A percentile compares a stretch with the other conserved stretches of the same genome.
phyloP scores from a whole-genome alignment of 2,329 filamentous ascomycete genomes.

The Colletotrichum falcatum region DNA sequence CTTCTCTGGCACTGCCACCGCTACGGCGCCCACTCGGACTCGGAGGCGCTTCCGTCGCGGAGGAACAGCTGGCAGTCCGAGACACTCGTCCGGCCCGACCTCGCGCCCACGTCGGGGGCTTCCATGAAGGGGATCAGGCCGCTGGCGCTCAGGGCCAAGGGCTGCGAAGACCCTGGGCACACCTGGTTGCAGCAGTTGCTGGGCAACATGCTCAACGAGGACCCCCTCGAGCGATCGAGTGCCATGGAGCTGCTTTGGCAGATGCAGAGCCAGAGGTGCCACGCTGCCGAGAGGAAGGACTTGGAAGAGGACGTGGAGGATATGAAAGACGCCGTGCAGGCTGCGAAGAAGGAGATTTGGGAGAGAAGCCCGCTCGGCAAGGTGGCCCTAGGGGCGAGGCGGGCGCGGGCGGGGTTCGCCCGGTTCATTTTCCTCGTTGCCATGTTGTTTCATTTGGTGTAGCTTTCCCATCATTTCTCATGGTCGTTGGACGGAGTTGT shows the following conservation, averaged over 20 bases:
- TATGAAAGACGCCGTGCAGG: background rate
- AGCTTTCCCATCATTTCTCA: too few relatives aligned
- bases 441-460: background rate
- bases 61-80: slow-evolving; percentile 6
- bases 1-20: slow-evolving; percentile 16
- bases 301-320: background rate
- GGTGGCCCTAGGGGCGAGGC: background rate
- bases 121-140: background rate
- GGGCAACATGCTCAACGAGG: slow-evolving; percentile 4
- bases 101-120: background rate
- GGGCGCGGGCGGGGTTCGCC: background rate
- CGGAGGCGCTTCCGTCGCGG: background rate
- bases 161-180: background rate
- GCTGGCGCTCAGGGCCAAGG: background rate
- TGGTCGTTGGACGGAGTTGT: background rate
- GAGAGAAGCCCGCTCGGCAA: background rate
- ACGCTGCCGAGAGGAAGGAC: background rate
- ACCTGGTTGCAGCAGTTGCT: background rate
- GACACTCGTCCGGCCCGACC: background rate
- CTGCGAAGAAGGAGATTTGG: slow-evolving; percentile 1
- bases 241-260: slow-evolving; percentile 8
- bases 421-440: background rate
- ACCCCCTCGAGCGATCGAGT: slow-evolving; percentile 3
- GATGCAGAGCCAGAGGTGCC: slow-evolving; percentile 5
- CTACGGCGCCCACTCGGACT: slow-evolving; percentile 3